Evolutionary conservation across 345 rosid genomes (phyloP).

Genomic region (Aegle marmelos): DNA sequence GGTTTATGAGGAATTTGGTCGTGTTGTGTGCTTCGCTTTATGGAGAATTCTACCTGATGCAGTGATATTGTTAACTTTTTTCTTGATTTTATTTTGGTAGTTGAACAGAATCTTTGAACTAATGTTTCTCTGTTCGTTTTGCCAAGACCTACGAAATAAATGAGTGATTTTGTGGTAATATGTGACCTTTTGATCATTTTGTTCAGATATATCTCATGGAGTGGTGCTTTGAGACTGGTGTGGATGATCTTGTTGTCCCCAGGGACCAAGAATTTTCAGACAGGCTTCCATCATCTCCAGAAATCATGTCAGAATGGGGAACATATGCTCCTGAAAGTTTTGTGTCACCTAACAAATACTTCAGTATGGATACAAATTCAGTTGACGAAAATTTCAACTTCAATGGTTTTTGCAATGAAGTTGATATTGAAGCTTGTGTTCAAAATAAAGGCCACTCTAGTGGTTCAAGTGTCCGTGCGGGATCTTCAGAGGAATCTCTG

Average conservation of each 20-base stretch:
- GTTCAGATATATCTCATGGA: constrained; percentile 45
- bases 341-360: constrained; percentile 24
- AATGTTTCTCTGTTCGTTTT: not conserved
- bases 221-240: constrained; percentile 27
- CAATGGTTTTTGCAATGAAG: constrained; percentile 17
- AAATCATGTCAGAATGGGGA: constrained; percentile 52
- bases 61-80: too few relatives aligned
- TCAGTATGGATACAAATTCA: not conserved
- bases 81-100: too few relatives aligned
- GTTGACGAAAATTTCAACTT: constrained; percentile 14
- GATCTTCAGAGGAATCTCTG: constrained; percentile 23
- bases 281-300: constrained; percentile 46
- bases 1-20: too few relatives aligned
- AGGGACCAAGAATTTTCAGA: constrained; percentile 39
- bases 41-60: not conserved
- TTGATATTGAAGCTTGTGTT: constrained; percentile 16
- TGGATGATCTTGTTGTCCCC: constrained; percentile 47
- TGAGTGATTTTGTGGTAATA: not conserved
- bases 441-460: constrained; percentile 20
- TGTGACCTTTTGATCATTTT: constrained; percentile 1
- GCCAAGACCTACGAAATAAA: not conserved
- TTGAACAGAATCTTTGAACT: not conserved
- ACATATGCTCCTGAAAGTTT: constrained; percentile 16
- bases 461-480: constrained; percentile 24
- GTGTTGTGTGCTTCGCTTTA: too few relatives aligned